These are phyloP conservation scores for Termitomyces sp. DNA, from an alignment of 768 basidiomycete genomes.

Conservation along the genomic window DNA sequence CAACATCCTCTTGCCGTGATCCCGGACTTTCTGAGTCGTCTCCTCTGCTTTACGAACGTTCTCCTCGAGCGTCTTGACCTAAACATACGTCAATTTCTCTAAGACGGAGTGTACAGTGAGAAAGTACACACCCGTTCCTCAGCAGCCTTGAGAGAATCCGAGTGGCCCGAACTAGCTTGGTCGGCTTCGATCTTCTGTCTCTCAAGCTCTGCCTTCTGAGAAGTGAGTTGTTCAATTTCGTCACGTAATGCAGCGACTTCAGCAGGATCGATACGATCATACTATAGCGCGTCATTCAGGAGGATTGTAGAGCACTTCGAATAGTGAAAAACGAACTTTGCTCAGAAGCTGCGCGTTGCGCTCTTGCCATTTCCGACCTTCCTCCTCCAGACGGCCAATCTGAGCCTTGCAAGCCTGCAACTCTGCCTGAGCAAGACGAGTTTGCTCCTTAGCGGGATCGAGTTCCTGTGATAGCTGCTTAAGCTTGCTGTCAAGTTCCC, in stretches of 20 bases:
- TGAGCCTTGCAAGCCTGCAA: slow-evolving; percentile 65
- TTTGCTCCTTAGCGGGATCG: slow-evolving; percentile 70
- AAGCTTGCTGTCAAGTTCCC: slow-evolving; percentile 61
- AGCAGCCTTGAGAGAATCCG: slow-evolving; percentile 21
- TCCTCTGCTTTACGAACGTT: slow-evolving; percentile 36
- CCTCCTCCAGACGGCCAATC: slow-evolving; percentile 64
- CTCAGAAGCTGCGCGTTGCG: slow-evolving; percentile 74
- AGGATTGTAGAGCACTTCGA: background rate
- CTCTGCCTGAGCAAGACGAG: slow-evolving; percentile 63
- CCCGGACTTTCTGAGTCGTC: slow-evolving; percentile 31
- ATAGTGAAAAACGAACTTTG: slow-evolving; percentile 45
- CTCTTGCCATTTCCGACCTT: slow-evolving; percentile 79
- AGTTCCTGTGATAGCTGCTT: slow-evolving; percentile 54
- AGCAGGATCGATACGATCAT: slow-evolving; percentile 84
- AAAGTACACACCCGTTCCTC: slow-evolving; percentile 23
- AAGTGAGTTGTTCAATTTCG: slow-evolving; percentile 53
- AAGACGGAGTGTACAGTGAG: background rate
- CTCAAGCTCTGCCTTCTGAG: slow-evolving; percentile 30
- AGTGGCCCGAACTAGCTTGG: slow-evolving; percentile 21
- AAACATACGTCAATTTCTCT: background rate
- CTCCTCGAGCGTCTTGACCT: slow-evolving; percentile 40
- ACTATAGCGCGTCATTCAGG: slow-evolving; percentile 33
- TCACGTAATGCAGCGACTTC: slow-evolving; percentile 78
- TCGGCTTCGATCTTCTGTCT: slow-evolving; percentile 15
- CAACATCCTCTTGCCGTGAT: slow-evolving; percentile 21